Evolutionary conservation across 805 yeast genomes (phyloP).

Genomic region (Candida maesae): DNA sequence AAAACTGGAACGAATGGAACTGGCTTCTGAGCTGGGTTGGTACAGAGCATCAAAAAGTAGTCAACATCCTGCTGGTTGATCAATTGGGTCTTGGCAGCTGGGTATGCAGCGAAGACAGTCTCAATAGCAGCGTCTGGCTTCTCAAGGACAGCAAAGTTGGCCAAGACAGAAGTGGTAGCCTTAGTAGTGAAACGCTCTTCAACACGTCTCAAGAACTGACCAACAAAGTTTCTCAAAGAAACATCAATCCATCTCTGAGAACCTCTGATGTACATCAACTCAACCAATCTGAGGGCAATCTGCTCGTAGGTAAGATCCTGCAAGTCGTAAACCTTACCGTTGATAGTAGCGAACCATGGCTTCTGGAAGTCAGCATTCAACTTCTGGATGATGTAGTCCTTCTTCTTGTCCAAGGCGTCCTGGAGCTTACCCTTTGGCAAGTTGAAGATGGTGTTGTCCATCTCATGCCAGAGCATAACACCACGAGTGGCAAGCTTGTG

Average conservation of each 20-base stretch:
- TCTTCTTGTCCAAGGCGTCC: constrained; percentile 78
- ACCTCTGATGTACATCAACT: constrained; percentile 78
- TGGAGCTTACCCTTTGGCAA: constrained; percentile 86
- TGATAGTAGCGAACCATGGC: constrained; percentile 88
- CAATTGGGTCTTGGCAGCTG: constrained; percentile 74
- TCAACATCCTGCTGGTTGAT: constrained; percentile 95
- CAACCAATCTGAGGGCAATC: constrained; percentile 82
- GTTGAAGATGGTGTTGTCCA: constrained; percentile 89
- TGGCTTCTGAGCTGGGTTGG: constrained; percentile 88
- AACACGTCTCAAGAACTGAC: constrained; percentile 84
- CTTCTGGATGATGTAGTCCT: constrained; percentile 76
- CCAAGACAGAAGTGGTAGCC: constrained; percentile 64
- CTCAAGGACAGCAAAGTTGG: constrained; percentile 64
- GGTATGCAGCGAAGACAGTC: constrained; percentile 61
- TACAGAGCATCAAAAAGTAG: constrained; percentile 79
- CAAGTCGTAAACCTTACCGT: constrained; percentile 78
- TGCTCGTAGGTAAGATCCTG: constrained; percentile 95
- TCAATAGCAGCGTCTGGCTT: constrained; percentile 61
- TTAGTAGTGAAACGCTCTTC: constrained; percentile 87
- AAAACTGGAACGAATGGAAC: constrained; percentile 96
- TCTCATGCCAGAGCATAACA: constrained; percentile 94
- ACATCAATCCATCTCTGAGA: constrained; percentile 84
- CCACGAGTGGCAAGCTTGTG: constrained; percentile 98
- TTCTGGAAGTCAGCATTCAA: constrained; percentile 95
- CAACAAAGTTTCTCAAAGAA: constrained; percentile 81